phyloP scores from a whole-genome alignment of 371 early-diverging fungal species.

The Mortierella sp. region DNA sequence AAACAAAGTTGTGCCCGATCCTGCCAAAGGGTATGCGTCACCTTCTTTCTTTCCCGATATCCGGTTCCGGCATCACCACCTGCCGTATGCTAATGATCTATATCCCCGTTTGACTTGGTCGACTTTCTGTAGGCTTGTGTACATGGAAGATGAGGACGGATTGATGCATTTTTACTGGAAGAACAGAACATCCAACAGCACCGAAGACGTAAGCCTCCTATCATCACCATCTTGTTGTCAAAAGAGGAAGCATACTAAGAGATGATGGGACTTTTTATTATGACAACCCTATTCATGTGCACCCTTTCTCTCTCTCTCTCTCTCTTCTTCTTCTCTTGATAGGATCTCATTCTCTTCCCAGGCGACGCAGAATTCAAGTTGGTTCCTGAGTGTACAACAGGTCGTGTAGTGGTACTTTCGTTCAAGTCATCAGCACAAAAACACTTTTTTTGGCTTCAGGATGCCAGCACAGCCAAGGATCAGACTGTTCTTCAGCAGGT shows the following conservation, averaged over 20 bases:
- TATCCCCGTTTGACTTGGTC: neutral
- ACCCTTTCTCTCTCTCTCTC: neutral
- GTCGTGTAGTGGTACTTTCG: constrained; percentile 79
- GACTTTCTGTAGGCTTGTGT: constrained; percentile 54
- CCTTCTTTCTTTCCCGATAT: neutral
- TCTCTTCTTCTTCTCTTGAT: constrained; percentile 2
- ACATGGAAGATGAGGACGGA: constrained; percentile 73
- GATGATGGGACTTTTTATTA: too few relatives aligned
- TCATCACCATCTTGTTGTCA: neutral
- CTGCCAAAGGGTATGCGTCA: constrained; percentile 70
- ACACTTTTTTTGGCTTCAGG: constrained; percentile 88
- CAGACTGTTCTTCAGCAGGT: constrained; percentile 62
- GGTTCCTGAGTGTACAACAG: constrained; percentile 75
- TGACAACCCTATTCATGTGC: neutral
- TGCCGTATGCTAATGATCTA: neutral
- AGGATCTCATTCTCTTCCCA: constrained; percentile 82
- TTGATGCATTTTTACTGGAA: constrained; percentile 85
- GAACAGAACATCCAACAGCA: constrained; percentile 61
- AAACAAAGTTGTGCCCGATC: constrained; percentile 73
- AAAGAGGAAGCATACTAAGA: too few relatives aligned
- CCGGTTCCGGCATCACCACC: constrained; percentile 10
- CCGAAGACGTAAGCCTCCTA: constrained; percentile 62
- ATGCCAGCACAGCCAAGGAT: constrained; percentile 66
- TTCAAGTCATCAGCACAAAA: constrained; percentile 80
- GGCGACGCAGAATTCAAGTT: constrained; percentile 78